Base-by-base conservation (phyloP, 2,329 filamentous ascomycete species). In the Laburnicola sp. region DNA sequence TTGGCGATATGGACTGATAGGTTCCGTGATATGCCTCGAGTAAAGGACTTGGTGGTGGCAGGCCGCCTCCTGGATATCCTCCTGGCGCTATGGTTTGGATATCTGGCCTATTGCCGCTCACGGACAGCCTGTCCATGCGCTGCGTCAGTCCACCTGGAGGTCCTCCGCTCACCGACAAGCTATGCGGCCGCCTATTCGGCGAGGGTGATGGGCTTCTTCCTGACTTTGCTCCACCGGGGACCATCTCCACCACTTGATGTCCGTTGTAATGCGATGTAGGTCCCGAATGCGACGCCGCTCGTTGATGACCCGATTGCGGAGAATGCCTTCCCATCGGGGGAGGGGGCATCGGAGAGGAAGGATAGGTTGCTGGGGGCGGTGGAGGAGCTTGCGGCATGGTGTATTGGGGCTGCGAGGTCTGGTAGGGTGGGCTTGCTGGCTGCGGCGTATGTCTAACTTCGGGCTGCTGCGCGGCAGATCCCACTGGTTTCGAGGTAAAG, bases 21-120 rank as follows among this genome's bases (percentile, higher is more conserved):
- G 92, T 96, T 34, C 93, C 93, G 56, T 87, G 88, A 74, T 97
- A 97, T 0, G 94, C 87, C 74, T 97, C 93, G 2, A 96, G 83
- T 43, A 97, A 79, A 0, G 93, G 94, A 56, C 91, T 96, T 1
- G 84, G 84, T 0, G 91, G 90, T 1, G 90, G 82, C 38, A 80
- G 69, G 30, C 67, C 73, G 4, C 46, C 57, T 21, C 70, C 56
- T n/a, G 51, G 56, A 31, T 53, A 60, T 6, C 58, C 59, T 10
- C 63, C 62, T 4, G 65, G 66, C 6, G 70, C 62, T 8, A 74
- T 69, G 8, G 60, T 68, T 16, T 74, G 64, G 16, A 76, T 54
- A 48, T 76, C 70, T 23, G 74, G 74, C 38, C 75, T 65, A 51
- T 75, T 74, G 6, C 77, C 77, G 52, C 74, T 76, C 27, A 80